A percentile compares a stretch with the other conserved stretches of the same genome.
phyloP scores from a whole-genome alignment of 345 rosid species.

The Limnanthes douglasii region DNA sequence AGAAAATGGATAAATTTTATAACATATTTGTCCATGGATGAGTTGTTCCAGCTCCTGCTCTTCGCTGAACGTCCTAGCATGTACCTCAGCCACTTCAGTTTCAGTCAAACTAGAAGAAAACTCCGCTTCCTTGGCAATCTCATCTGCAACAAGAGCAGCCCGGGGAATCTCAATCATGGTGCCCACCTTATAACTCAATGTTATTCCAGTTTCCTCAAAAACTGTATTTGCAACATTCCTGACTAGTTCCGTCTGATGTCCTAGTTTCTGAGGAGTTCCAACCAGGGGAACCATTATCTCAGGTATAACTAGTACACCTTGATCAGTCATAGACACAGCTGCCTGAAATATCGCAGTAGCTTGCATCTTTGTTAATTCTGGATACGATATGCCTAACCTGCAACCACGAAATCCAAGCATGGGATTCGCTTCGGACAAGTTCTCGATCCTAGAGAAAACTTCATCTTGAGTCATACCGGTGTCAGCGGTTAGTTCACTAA shows the following conservation, averaged over 20 bases:
- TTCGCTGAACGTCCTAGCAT: conserved; percentile 39
- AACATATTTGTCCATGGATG: conserved; percentile 48
- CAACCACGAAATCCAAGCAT: conserved; percentile 99
- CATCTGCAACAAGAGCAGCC: conserved; percentile 88
- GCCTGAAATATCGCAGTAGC: conserved; percentile 90
- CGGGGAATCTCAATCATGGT: conserved; percentile 98
- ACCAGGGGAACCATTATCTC: conserved; percentile 98
- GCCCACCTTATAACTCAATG: conserved; percentile 64
- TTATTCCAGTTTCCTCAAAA: conserved; percentile 48
- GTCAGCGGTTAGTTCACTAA: conserved; percentile 47
- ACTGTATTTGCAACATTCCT: conserved; percentile 44
- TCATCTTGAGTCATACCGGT: conserved; percentile 61
- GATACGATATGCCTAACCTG: conserved; percentile 96
- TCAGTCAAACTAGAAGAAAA: conserved; percentile 83
- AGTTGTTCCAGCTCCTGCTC: conserved; percentile 73
- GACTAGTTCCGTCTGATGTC: conserved; percentile 54
- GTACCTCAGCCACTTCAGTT: conserved; percentile 38
- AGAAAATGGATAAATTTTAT: conserved; percentile 61
- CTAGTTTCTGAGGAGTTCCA: conserved; percentile 85
- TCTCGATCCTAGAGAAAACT: conserved; percentile 68
- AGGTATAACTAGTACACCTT: conserved; percentile 66
- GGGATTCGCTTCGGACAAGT: conserved; percentile 89
- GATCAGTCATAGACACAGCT: conserved; percentile 53
- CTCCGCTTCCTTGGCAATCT: conserved; percentile 88
- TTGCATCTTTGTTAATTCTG: conserved; percentile 91